Base-by-base conservation (phyloP, 2,329 filamentous ascomycete genomes). In the Ceratocystis harringtonii region DNA sequence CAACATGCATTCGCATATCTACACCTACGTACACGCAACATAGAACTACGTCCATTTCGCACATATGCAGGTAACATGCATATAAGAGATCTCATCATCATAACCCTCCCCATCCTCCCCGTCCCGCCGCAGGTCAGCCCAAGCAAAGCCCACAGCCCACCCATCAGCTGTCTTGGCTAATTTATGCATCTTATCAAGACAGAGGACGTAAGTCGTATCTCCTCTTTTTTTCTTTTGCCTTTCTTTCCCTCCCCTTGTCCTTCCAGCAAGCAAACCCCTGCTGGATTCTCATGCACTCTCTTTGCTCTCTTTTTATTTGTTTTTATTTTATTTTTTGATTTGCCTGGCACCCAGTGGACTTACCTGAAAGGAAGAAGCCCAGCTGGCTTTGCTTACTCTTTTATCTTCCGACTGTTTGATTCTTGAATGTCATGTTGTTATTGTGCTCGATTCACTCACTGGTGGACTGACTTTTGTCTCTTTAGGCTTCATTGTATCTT, bases 81-180 rank as follows among this genome's bases (percentile, higher is more conserved):
- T 36, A 58, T 58, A 36, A 36, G 55, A 36, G 55, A 58, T 58
- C 55, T 58, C 55, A 58, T 58, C 55, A 58, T 58, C 17, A 36
- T 36, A 25, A 52, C 48, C 22, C 22, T 25, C 22, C 48, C 25
- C 19, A 52, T 52, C 52, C 32, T 36, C 32, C 32, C 10, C 36
- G 4, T 41, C 36, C 36, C 55, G 28, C 55, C 28, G 55, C 55
- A 58, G 55, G 30, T n/a, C 12, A 58, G 28, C 55, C 55, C 52
- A 32, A 32, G 52, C 36, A 41, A 41, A 41, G 3, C 52, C 52
- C 52, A 57, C 28, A 30, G 30, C 52, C n/a, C 55, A 19, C 52
- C n/a, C 55, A 30, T 58, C 55, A 58, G 55, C 55, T 58, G 55
- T 8, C 55, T 58, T 58, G 55, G 28, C 55, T 32, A 58, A 58